A percentile compares a stretch with the other conserved stretches of the same genome.
These are phyloP conservation scores for Coprinellus aureogranulatus DNA, from an alignment of 768 basidiomycete species.

Conservation along the genomic window DNA sequence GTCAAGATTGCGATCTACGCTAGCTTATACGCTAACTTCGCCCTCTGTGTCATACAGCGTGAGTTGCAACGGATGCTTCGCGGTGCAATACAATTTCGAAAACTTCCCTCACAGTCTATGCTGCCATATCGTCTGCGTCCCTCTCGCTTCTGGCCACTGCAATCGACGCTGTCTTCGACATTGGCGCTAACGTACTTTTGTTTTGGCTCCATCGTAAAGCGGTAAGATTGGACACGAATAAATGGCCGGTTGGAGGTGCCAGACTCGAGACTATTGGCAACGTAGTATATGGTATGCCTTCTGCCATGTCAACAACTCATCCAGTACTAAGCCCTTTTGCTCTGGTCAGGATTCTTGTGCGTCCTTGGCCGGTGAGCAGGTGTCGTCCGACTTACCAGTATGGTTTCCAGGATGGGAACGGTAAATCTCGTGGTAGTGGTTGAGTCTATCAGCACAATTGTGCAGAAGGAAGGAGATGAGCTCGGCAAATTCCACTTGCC, in stretches of 20 bases:
- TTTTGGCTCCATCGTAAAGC: constrained; percentile 79
- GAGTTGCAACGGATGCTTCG: too few species aligned
- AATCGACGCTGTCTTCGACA: constrained; percentile 84
- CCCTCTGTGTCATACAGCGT: constrained; percentile 73
- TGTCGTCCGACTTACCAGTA: background rate
- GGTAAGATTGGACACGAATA: constrained; percentile 65
- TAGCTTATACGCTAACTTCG: constrained; percentile 75
- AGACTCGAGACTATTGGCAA: constrained; percentile 89
- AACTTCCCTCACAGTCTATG: constrained; percentile 86
- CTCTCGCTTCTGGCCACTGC: constrained; percentile 86
- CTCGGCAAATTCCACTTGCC: constrained; percentile 71
- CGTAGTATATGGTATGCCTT: constrained; percentile 76
- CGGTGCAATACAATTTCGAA: too few species aligned
- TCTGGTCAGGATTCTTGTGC: constrained; percentile 28
- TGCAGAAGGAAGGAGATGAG: constrained; percentile 51
- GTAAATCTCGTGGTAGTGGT: constrained; percentile 92
- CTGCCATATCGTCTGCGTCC: constrained; percentile 80
- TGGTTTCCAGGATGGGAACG: constrained; percentile 74
- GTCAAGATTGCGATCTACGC: constrained; percentile 87
- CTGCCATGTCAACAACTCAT: too few species aligned
- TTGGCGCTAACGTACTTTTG: constrained; percentile 80
- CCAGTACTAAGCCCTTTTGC: too few species aligned
- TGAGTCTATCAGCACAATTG: constrained; percentile 74
- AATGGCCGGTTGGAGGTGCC: constrained; percentile 92
- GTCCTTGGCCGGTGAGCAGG: constrained; percentile 1